A percentile compares a stretch with the other conserved stretches of the same genome.
Evolutionary conservation across 805 yeast genomes (phyloP).

Genomic region (Candida michaelii): DNA sequence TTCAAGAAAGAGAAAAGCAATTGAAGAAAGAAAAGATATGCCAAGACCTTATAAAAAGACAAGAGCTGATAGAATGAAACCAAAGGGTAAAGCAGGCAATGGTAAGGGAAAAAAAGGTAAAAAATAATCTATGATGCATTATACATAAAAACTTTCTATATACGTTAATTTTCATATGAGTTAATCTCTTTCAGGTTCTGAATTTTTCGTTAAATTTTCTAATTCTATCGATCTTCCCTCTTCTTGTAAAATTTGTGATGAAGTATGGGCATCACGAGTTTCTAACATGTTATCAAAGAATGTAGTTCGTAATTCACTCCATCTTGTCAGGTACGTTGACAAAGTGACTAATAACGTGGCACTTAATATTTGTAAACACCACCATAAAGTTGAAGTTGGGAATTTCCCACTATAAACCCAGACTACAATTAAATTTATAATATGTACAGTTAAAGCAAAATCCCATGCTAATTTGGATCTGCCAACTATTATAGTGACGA

Average conservation of each 20-base stretch:
- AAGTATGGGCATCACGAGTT: conserved; percentile 3
- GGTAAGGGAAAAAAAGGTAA: conserved; percentile 22
- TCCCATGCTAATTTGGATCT: conserved; percentile 94
- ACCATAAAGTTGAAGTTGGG: conserved; percentile 79
- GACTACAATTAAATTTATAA: conserved; percentile 69
- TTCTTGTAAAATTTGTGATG: conserved; percentile 30
- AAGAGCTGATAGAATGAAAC: conserved; percentile 56
- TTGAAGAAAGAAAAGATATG: conserved; percentile 56
- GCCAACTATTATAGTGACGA: conserved; percentile 85
- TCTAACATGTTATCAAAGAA: conserved; percentile 84
- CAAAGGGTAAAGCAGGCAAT: not conserved
- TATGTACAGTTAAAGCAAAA: conserved; percentile 91
- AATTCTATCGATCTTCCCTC: conserved; percentile 14
- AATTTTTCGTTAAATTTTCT: conserved; percentile 8
- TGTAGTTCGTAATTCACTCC: conserved; percentile 87
- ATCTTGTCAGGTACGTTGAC: conserved; percentile 87
- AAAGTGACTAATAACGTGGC: conserved; percentile 68
- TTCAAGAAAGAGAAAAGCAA: conserved; percentile 69
- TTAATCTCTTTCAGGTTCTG: too few species aligned
- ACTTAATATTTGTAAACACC: conserved; percentile 73
- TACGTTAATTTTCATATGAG: not conserved
- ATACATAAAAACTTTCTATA: not conserved
- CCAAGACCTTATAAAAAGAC: conserved; percentile 77
- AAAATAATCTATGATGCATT: not conserved
- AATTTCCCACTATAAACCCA: conserved; percentile 64